A percentile compares a stretch with the other conserved stretches of the same genome.
These are phyloP conservation scores for Shiraia sp. DNA, from an alignment of 2,329 filamentous ascomycete genomes.

Conservation along the genomic window DNA sequence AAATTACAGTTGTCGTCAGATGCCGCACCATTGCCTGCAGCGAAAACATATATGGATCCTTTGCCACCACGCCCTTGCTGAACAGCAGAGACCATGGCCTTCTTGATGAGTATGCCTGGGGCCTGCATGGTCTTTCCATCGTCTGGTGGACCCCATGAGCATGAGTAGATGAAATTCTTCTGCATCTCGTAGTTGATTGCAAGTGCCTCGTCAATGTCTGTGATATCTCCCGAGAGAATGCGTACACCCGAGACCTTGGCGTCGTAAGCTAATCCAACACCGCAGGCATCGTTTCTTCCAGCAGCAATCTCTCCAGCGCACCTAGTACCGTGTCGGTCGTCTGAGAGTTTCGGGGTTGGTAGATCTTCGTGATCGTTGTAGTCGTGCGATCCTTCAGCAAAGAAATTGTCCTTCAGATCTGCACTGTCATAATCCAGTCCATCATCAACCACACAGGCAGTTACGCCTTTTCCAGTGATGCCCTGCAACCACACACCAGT, in stretches of 20 bases:
- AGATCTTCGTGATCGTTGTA: slow-evolving; percentile 85
- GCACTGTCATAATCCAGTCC: slow-evolving; percentile 94
- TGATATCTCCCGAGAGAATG: slow-evolving; percentile 88
- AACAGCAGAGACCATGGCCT: slow-evolving; percentile 88
- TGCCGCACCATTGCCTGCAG: slow-evolving; percentile 88
- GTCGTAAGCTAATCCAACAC: slow-evolving; percentile 93
- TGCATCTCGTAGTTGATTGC: slow-evolving; percentile 92
- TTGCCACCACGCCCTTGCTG: slow-evolving; percentile 82
- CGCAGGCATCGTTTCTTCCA: slow-evolving; percentile 89
- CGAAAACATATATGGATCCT: slow-evolving; percentile 95
- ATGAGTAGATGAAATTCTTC: slow-evolving; percentile 95
- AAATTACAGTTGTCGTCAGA: slow-evolving; percentile 98
- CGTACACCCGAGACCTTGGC: slow-evolving; percentile 88
- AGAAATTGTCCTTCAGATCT: slow-evolving; percentile 92
- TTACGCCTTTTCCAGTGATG: slow-evolving; percentile 85
- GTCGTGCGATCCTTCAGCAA: slow-evolving; percentile 88
- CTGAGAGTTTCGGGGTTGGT: slow-evolving; percentile 78
- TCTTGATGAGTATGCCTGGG: slow-evolving; percentile 83
- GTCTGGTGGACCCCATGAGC: slow-evolving; percentile 96
- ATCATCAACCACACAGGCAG: slow-evolving; percentile 93
- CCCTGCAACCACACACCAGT: slow-evolving; percentile 89
- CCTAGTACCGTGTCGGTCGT: slow-evolving; percentile 89
- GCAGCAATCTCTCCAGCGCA: slow-evolving; percentile 95
- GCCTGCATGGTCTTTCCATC: slow-evolving; percentile 94
- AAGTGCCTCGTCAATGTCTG: slow-evolving; percentile 87